Conservation (phyloP, 2,329 filamentous ascomycete genomes). For the Paecilomyces sp. region DNA sequence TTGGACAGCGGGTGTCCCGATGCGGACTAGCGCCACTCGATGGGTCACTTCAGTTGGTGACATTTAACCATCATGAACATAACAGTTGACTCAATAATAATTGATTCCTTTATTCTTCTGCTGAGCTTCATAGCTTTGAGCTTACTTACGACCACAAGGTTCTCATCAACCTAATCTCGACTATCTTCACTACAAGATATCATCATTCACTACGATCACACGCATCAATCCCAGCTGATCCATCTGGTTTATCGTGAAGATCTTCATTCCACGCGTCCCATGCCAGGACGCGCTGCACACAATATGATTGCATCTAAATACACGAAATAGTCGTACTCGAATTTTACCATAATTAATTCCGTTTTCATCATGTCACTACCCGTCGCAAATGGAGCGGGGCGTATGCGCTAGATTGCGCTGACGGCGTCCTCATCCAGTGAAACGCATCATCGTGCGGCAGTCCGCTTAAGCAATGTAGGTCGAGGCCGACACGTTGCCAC, state of each 20-base stretch:
- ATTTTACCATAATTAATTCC: constrained; percentile 1
- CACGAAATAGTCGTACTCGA: constrained; percentile 5
- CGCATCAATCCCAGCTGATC: background rate
- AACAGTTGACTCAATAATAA: too few relatives aligned
- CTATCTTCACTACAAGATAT: background rate
- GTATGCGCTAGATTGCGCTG: background rate
- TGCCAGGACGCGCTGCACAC: constrained; percentile 2
- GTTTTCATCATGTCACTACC: background rate
- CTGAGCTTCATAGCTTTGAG: background rate
- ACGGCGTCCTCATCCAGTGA: constrained; percentile 3
- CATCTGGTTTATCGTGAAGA: background rate
- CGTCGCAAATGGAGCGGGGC: background rate
- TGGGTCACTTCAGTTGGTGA: background rate
- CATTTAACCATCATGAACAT: too few relatives aligned
- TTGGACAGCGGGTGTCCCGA: constrained; percentile 3
- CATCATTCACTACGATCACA: background rate
- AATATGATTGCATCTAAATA: constrained; percentile 7
- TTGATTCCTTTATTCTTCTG: background rate
- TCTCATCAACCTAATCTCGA: too few relatives aligned
- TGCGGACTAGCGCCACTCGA: constrained; percentile 9
- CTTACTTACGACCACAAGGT: background rate
- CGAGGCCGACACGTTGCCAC: constrained; percentile 92
- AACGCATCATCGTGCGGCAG: background rate
- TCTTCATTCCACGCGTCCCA: background rate
- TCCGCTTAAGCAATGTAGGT: constrained; percentile 84